A percentile compares a stretch with the other conserved stretches of the same genome.
Evolutionary conservation across 108 stramenopile genomes (phyloP).

Genomic region (Hondaea fermentalgiana): DNA sequence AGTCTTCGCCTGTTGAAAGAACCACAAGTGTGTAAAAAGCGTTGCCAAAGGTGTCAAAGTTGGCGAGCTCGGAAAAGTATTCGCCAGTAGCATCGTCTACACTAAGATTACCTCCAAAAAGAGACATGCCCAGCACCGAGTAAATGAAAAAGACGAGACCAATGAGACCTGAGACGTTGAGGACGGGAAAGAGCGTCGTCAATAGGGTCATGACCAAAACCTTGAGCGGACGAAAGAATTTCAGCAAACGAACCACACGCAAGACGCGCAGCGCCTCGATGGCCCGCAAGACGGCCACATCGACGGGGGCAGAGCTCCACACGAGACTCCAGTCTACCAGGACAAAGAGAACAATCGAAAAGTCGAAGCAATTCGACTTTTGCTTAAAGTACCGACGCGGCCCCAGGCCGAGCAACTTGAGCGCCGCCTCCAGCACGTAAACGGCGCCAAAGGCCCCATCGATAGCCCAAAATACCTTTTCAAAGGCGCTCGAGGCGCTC

Average conservation of each 20-base stretch:
- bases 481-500: constrained; percentile 21
- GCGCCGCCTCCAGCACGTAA: constrained; percentile 37
- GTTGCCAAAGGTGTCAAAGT: constrained; percentile 22
- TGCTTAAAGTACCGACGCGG: constrained; percentile 30
- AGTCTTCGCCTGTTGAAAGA: constrained; percentile 24
- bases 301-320: background rate
- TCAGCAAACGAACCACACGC: constrained; percentile 16
- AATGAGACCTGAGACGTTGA: constrained; percentile 22
- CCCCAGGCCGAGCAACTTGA: constrained; percentile 36
- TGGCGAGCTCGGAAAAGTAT: background rate
- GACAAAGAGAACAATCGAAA: constrained; percentile 39
- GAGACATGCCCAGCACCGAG: constrained; percentile 18
- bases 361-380: constrained; percentile 49
- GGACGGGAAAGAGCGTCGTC: background rate
- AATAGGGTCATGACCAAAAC: constrained; percentile 9
- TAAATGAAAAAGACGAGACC: constrained; percentile 22
- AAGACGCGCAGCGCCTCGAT: background rate
- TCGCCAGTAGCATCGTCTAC: background rate
- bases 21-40: background rate
- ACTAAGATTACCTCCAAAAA: background rate
- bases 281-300: background rate
- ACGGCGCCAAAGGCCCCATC: constrained; percentile 36
- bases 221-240: background rate
- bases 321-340: background rate
- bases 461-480: background rate